Conservation (phyloP, 1,139 yeast genomes). For the Yamadazyma pseudoaaseri region DNA sequence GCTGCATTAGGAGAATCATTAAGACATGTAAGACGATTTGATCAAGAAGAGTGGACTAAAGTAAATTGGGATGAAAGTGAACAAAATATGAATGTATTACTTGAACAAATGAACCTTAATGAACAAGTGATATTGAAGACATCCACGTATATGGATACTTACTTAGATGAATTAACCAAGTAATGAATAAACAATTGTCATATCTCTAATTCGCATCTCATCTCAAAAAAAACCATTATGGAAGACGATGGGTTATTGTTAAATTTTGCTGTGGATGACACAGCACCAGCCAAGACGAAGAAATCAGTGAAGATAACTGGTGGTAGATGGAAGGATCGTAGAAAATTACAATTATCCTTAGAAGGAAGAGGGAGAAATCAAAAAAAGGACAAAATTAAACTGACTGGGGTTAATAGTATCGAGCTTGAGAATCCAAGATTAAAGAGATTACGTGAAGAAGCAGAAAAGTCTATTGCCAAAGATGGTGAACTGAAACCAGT, state of each 20-base stretch:
- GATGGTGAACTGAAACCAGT: background rate
- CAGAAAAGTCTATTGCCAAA: background rate
- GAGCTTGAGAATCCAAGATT: conserved; percentile 24
- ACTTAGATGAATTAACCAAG: conserved; percentile 8
- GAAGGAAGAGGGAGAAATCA: conserved; percentile 46
- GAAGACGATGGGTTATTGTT: conserved; percentile 66
- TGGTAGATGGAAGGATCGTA: conserved; percentile 79
- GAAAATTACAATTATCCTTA: conserved; percentile 51
- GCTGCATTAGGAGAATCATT: conserved; percentile 76
- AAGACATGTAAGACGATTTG: conserved; percentile 67
- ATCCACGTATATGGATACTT: conserved; percentile 6
- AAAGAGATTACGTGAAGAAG: conserved; percentile 9
- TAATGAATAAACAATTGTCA: background rate
- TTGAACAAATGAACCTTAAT: background rate
- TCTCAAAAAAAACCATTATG: conserved; percentile 7
- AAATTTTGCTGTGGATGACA: conserved; percentile 52
- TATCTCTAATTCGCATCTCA: too few relatives aligned
- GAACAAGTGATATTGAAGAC: conserved; percentile 2
- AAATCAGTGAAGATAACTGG: conserved; percentile 50
- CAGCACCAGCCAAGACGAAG: conserved; percentile 12
- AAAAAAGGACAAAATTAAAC: conserved; percentile 23
- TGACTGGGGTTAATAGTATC: conserved; percentile 39
- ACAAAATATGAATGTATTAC: conserved; percentile 21
- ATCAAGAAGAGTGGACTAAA: conserved; percentile 62
- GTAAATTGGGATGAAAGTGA: conserved; percentile 49